A percentile compares a stretch with the other conserved stretches of the same genome.
Conservation (phyloP, 371 early-diverging fungal genomes). For the Conidiobolus incongruus region DNA sequence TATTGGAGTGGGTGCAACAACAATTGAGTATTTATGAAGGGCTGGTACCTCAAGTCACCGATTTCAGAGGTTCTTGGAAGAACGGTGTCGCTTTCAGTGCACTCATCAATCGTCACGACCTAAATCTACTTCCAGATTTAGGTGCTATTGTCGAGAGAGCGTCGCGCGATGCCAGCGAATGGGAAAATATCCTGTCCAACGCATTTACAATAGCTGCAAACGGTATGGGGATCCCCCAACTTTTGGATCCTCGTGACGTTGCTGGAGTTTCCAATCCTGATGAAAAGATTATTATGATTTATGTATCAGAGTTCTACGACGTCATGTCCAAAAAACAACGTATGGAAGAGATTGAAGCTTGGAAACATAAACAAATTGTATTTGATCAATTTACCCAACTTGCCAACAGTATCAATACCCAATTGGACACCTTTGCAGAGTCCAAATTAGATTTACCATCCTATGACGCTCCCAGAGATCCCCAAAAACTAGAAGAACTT, state of each 20-base stretch:
- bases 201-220: conserved; percentile 25
- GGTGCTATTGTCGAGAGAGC: conserved; percentile 8
- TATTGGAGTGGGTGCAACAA: conserved; percentile 30
- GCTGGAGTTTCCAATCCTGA: conserved; percentile 21
- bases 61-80: conserved; percentile 39
- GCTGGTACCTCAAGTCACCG: conserved; percentile 23
- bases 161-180: conserved; percentile 8
- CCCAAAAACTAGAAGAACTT: background rate
- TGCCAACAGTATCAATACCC: background rate
- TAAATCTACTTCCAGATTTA: conserved; percentile 25
- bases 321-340: conserved; percentile 12
- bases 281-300: conserved; percentile 30
- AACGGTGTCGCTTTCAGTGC: conserved; percentile 37
- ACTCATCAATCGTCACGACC: conserved; percentile 28
- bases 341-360: background rate
- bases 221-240: conserved; percentile 16
- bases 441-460: no score
- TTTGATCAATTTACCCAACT: background rate
- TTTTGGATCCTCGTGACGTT: conserved; percentile 29
- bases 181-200: conserved; percentile 12
- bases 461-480: no score
- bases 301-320: conserved; percentile 22
- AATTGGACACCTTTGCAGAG: no score
- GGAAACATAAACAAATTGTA: background rate
- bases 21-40: conserved; percentile 27